Percentiles rank a stretch among this genome's conserved stretches.
These are phyloP conservation scores for Xylariaceae sp. DNA, from an alignment of 2,329 filamentous ascomycete species.

Conservation along the genomic window DNA sequence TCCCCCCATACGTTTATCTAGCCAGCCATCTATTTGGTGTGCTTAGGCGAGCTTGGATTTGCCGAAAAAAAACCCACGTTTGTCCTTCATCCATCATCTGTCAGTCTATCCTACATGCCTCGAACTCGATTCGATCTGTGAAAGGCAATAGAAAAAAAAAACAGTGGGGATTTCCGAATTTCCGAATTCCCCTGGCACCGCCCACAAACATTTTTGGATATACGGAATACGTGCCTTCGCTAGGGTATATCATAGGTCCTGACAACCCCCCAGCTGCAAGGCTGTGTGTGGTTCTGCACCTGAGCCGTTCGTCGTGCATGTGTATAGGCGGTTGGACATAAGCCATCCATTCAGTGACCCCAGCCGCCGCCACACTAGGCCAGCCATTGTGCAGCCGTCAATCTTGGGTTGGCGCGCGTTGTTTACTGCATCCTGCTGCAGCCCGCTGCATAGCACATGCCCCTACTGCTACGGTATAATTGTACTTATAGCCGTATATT, in stretches of 20 bases:
- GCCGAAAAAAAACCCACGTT: not conserved
- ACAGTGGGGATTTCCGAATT: slow-evolving; percentile 4
- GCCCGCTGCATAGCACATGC: slow-evolving; percentile 11
- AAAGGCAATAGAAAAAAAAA: slow-evolving; percentile 9
- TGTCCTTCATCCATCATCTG: not conserved
- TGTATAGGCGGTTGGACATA: slow-evolving; percentile 18
- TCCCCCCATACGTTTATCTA: not conserved
- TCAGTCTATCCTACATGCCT: slow-evolving; percentile 5
- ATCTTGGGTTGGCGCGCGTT: slow-evolving; percentile 3
- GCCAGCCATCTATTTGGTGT: not conserved
- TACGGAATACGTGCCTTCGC: no score
- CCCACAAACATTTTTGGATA: not conserved
- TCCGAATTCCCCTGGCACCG: not conserved
- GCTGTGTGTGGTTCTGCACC: slow-evolving; percentile 15
- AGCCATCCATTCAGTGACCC: slow-evolving; percentile 1
- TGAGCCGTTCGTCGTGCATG: slow-evolving; percentile 15
- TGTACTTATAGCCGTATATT: slow-evolving; percentile 17
- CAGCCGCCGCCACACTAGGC: not conserved
- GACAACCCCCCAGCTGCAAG: slow-evolving; percentile 9
- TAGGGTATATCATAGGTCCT: not conserved
- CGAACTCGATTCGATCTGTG: not conserved
- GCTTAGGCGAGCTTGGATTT: slow-evolving; percentile 3
- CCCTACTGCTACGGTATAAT: slow-evolving; percentile 10
- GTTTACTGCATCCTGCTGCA: slow-evolving; percentile 4
- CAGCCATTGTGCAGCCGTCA: slow-evolving; percentile 1